Percentiles rank a stretch among this genome's conserved stretches.
Evolutionary conservation across 164 flowering plant genomes (phyloP).

Genomic region (Annona cherimola): DNA sequence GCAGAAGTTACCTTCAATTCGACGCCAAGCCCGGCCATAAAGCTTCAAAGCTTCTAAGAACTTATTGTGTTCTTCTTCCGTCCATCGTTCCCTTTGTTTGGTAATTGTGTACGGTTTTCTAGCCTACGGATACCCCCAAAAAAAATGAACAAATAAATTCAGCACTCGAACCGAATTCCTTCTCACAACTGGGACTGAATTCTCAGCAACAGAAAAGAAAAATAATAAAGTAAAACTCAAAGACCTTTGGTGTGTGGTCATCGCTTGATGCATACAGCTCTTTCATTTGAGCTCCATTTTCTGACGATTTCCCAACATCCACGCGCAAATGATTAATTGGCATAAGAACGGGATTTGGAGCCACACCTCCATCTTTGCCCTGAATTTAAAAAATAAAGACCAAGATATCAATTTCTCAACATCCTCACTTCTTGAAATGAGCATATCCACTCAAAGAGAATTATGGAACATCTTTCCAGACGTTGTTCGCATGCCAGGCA

Average conservation of each 20-base stretch:
- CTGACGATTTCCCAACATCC: constrained; percentile 15
- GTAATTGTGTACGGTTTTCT: constrained; percentile 64
- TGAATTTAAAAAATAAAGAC: constrained; percentile 2
- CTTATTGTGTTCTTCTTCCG: constrained; percentile 60
- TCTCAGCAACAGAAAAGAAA: background rate
- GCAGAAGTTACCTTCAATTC: constrained; percentile 42
- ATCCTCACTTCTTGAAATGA: background rate
- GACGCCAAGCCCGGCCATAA: constrained; percentile 62
- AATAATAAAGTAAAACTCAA: background rate
- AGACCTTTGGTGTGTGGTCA: constrained; percentile 44
- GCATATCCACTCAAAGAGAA: background rate
- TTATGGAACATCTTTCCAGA: background rate
- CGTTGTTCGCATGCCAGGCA: background rate
- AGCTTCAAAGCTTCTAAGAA: constrained; percentile 58
- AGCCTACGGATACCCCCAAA: constrained; percentile 23
- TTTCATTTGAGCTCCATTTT: constrained; percentile 13
- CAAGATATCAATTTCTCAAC: background rate
- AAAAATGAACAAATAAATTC: background rate
- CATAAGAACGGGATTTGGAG: constrained; percentile 4
- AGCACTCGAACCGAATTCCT: background rate
- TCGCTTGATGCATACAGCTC: constrained; percentile 25
- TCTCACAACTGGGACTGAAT: background rate
- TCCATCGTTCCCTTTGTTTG: constrained; percentile 63
- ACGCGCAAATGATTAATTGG: constrained; percentile 7
- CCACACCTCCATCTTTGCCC: constrained; percentile 17